Evolutionary conservation across 129 eudicot species (phyloP), one percentile per base, ranked within the genome.

Genomic region (Tagetes erecta): DNA sequence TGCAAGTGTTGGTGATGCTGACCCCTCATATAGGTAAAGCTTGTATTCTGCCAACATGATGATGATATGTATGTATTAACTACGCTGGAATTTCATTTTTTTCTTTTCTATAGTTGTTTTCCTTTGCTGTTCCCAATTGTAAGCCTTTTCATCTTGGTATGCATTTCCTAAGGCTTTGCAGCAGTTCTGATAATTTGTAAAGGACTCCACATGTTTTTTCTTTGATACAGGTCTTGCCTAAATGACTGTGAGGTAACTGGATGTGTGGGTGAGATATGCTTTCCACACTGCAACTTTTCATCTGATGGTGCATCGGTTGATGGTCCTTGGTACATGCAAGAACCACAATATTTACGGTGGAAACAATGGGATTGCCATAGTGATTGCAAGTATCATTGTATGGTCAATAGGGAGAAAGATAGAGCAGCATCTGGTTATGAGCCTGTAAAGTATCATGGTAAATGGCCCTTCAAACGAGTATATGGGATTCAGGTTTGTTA

Each of bases 401-500:
- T 92, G 98, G 72, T 84, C 8, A 71, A 79, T 36, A 84, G 87
- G 80, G 98, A 92, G 80, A 80, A 71, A 64, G 86, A 80, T 60
- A 82, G 92, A 83, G 87, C 88, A 75, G 72, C 78, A 67, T 79
- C 73, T 71, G 96, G 91, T 52, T 85, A 74, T 4, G 76, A 42
- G 70, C 92, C 96, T 76, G 92, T 89, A 39, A 92, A 89, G 64
- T 92, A 92, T 81, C 98, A 92, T 78, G 97, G 97, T 45, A 92
- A 92, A 86, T 92, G 97, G 96, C 96, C 97, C 30, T 87, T 89
- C 82, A 81, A 67, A 58, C 89, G 97, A 64, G 77, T 89, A 34
- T 87, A 36, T 52, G 89, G 96, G 50, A 79, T 92, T 31, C 97
- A 92, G 97, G 97, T 92, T 78, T 67, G 97, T 86, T 67, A 66